These are phyloP conservation scores for Komagataella phaffii DNA, from an alignment of 805 yeast genomes.

Conservation along the genomic window DNA sequence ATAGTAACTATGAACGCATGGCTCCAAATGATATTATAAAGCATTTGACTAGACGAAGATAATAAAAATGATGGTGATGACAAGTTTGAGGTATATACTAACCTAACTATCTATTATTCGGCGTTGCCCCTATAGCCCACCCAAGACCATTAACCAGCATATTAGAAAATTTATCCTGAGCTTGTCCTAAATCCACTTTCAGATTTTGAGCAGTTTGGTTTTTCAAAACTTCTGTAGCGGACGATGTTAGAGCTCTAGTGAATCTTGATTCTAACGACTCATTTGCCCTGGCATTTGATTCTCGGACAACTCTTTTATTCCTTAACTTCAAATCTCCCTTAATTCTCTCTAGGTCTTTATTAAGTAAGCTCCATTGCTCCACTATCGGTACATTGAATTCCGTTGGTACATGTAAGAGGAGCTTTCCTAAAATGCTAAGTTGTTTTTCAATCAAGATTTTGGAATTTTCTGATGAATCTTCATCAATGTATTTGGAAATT, in stretches of 20 bases:
- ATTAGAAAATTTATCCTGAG: slow-evolving; percentile 19
- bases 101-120: not conserved
- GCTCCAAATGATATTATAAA: not conserved
- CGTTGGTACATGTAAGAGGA: slow-evolving; percentile 37
- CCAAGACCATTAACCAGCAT: slow-evolving; percentile 33
- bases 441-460: slow-evolving; percentile 31
- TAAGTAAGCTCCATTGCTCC: slow-evolving; percentile 49
- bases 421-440: slow-evolving; percentile 35
- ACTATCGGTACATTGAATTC: slow-evolving; percentile 43
- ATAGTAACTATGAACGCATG: not conserved
- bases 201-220: slow-evolving; percentile 13
- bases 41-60: not conserved
- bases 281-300: not conserved
- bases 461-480: slow-evolving; percentile 16
- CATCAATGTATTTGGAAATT: slow-evolving; percentile 38
- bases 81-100: not conserved
- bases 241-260: slow-evolving; percentile 10
- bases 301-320: not conserved
- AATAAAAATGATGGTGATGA: not conserved
- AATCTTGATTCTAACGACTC: slow-evolving; percentile 8
- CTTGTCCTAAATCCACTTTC: not conserved
- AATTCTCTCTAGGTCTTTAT: slow-evolving; percentile 21
- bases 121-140: slow-evolving; percentile 36
- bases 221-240: slow-evolving; percentile 9
- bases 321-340: slow-evolving; percentile 13